phyloP scores from a whole-genome alignment of 1,139 yeast genomes.

The Schizosaccharomyces versatilis region DNA sequence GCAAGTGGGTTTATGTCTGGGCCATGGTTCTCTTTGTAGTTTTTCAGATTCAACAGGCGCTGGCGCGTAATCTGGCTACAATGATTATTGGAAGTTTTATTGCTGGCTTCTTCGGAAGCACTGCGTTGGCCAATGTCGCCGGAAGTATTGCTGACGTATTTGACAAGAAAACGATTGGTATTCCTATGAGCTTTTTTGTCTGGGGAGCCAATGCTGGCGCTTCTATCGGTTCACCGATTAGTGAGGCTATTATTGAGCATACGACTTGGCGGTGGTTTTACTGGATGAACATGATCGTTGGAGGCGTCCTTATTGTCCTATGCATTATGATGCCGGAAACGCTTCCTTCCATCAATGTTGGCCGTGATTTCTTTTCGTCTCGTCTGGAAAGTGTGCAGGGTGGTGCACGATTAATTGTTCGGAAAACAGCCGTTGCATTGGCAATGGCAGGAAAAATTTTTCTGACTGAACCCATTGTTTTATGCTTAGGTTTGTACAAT shows the following conservation, averaged over 20 bases:
- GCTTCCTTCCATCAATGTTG: slow-evolving; percentile 6
- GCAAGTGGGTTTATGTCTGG: slow-evolving; percentile 18
- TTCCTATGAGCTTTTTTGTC: slow-evolving; percentile 37
- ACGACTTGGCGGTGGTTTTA: slow-evolving; percentile 40
- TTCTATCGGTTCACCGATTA: slow-evolving; percentile 34
- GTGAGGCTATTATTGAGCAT: slow-evolving; percentile 23
- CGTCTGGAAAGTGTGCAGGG: neutral
- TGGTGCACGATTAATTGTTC: slow-evolving; percentile 1
- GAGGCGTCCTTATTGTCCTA: slow-evolving; percentile 27
- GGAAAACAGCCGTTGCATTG: slow-evolving; percentile 5
- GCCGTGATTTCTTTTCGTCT: neutral
- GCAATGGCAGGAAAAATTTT: slow-evolving; percentile 35
- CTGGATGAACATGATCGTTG: slow-evolving; percentile 35
- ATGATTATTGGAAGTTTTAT: slow-evolving; percentile 35
- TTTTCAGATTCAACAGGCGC: slow-evolving; percentile 38
- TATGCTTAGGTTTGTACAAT: slow-evolving; percentile 61
- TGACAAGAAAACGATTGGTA: slow-evolving; percentile 28
- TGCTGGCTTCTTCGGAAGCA: slow-evolving; percentile 46
- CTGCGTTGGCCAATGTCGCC: slow-evolving; percentile 44
- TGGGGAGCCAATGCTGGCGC: slow-evolving; percentile 36
- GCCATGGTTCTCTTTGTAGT: slow-evolving; percentile 30
- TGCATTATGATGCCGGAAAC: slow-evolving; percentile 15
- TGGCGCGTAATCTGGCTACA: slow-evolving; percentile 31
- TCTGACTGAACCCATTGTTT: slow-evolving; percentile 61
- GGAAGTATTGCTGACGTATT: slow-evolving; percentile 42